Percentiles rank a stretch among this genome's conserved stretches.
Evolutionary conservation across 2,329 filamentous ascomycete species (phyloP).

Genomic region (Knoxdaviesia proteae): DNA sequence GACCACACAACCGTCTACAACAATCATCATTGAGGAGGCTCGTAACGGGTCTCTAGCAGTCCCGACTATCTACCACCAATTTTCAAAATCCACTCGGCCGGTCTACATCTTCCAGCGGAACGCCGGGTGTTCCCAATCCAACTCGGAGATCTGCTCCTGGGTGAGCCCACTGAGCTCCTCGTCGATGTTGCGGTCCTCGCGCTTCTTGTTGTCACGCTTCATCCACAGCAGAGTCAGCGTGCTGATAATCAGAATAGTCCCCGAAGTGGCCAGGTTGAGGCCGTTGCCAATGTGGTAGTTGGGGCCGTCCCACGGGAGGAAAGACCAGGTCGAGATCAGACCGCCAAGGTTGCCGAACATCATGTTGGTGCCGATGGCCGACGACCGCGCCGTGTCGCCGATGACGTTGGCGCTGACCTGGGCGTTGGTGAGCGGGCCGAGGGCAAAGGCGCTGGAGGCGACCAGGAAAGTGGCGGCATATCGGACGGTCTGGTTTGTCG

Average conservation of each 20-base stretch:
- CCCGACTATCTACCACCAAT: too few relatives aligned
- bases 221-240: constrained; percentile 36
- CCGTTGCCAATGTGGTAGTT: constrained; percentile 52
- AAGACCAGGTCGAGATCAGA: constrained; percentile 41
- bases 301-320: constrained; percentile 39
- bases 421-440: constrained; percentile 41
- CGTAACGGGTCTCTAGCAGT: too few relatives aligned
- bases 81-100: too few relatives aligned
- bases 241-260: constrained; percentile 29
- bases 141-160: constrained; percentile 30
- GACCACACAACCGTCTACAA: too few relatives aligned
- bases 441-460: constrained; percentile 35
- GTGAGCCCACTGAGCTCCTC: constrained; percentile 32
- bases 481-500: constrained; percentile 20
- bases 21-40: too few relatives aligned
- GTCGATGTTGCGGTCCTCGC: constrained; percentile 33
- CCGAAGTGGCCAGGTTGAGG: constrained; percentile 42
- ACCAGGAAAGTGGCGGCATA: constrained; percentile 47
- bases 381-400: constrained; percentile 40
- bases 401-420: constrained; percentile 44
- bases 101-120: constrained; percentile 34
- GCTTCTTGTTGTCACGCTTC: constrained; percentile 36
- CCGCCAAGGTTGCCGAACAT: constrained; percentile 50
- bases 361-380: constrained; percentile 34
- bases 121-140: constrained; percentile 48